A percentile compares a stretch with the other conserved stretches of the same genome.
phyloP scores from a whole-genome alignment of 768 basidiomycete genomes.

The Galerina sulciceps region DNA sequence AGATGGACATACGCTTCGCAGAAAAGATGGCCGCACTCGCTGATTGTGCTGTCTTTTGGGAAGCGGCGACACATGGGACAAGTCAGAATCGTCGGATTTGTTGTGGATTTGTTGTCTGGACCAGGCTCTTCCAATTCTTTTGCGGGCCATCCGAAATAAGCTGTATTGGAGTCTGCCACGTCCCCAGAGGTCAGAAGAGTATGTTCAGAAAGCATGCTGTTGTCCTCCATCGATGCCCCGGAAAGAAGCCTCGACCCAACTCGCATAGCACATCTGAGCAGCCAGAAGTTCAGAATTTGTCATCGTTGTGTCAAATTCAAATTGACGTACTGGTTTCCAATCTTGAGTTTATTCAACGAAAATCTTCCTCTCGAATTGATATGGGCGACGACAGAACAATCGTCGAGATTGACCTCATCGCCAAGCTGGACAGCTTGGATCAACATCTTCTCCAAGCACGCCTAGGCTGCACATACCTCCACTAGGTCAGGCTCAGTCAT shows the following conservation, averaged over 20 bases:
- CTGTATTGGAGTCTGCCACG: slow-evolving; percentile 40
- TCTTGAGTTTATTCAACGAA: slow-evolving; percentile 43
- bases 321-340: slow-evolving; percentile 37
- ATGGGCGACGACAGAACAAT: slow-evolving; percentile 52
- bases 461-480: slow-evolving; percentile 27
- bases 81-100: slow-evolving; percentile 24
- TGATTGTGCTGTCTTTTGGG: slow-evolving; percentile 34
- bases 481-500: slow-evolving; percentile 55
- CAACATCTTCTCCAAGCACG: too few species aligned
- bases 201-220: slow-evolving; percentile 52
- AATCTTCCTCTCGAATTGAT: slow-evolving; percentile 53
- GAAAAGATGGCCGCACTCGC: slow-evolving; percentile 35
- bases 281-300: not conserved
- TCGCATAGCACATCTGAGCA: slow-evolving; percentile 43
- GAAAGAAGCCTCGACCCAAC: slow-evolving; percentile 50
- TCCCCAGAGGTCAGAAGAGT: slow-evolving; percentile 51
- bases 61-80: slow-evolving; percentile 36
- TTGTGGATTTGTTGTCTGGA: not conserved
- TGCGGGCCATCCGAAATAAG: slow-evolving; percentile 51
- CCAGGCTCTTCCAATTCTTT: slow-evolving; percentile 23
- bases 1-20: slow-evolving; percentile 20
- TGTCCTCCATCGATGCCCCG: slow-evolving; percentile 54
- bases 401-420: slow-evolving; percentile 46
- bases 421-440: slow-evolving; percentile 32
- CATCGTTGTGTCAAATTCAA: not conserved